Conservation (phyloP, 2,329 filamentous ascomycete genomes). For the Rhytidhysteron rufulum region DNA sequence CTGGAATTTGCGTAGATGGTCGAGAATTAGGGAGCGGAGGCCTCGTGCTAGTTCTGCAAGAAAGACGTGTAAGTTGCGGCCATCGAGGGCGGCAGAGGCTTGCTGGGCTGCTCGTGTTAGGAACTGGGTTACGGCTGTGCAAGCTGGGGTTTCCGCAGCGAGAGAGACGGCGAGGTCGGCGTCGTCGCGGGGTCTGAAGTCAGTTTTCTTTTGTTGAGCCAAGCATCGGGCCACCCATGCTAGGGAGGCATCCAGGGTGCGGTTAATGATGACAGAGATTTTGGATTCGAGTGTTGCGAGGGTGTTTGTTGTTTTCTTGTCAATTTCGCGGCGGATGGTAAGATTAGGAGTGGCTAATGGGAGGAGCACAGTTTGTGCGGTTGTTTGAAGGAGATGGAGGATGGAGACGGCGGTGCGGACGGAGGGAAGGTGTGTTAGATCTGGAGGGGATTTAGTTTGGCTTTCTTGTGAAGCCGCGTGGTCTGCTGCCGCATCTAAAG, state of each 20-base stretch:
- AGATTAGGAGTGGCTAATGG: conserved; percentile 85
- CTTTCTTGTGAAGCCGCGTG: conserved; percentile 72
- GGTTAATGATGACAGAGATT: conserved; percentile 66
- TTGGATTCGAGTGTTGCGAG: conserved; percentile 81
- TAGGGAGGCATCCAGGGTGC: conserved; percentile 67
- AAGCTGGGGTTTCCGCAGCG: conserved; percentile 68
- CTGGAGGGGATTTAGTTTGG: conserved; percentile 74
- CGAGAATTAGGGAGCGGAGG: conserved; percentile 73
- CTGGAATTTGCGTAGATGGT: conserved; percentile 91
- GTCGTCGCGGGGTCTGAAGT: conserved; percentile 83
- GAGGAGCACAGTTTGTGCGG: conserved; percentile 84
- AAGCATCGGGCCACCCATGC: conserved; percentile 74
- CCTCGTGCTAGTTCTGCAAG: conserved; percentile 79
- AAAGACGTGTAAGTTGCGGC: conserved; percentile 78
- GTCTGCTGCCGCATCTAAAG: conserved; percentile 62
- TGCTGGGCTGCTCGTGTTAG: conserved; percentile 63
- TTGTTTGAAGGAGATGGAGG: conserved; percentile 88
- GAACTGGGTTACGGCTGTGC: conserved; percentile 76
- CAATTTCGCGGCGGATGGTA: conserved; percentile 84
- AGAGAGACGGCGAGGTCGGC: conserved; percentile 42
- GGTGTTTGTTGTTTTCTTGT: conserved; percentile 71
- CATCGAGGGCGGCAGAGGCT: conserved; percentile 68
- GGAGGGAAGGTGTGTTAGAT: conserved; percentile 76
- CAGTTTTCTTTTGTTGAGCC: conserved; percentile 75
- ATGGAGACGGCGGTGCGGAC: conserved; percentile 82